Conservation (phyloP, 1,284 basidiomycete species). For the Coniferiporia sulphurascens region DNA sequence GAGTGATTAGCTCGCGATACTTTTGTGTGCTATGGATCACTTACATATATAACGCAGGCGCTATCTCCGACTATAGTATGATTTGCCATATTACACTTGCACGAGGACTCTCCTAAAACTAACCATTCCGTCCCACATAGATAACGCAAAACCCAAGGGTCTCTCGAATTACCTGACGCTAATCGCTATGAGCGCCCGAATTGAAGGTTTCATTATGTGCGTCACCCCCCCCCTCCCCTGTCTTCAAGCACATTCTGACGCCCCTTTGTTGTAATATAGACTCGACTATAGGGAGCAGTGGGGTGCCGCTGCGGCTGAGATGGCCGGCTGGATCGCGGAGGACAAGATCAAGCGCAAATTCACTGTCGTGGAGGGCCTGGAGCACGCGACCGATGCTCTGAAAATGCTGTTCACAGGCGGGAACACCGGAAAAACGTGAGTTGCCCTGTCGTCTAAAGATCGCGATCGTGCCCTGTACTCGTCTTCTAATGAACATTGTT, state of each 20-base stretch:
- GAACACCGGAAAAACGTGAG: constrained; percentile 77
- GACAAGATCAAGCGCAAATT: constrained; percentile 83
- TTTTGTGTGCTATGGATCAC: neutral
- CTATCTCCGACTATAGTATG: constrained; percentile 77
- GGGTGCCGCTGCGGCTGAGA: constrained; percentile 47
- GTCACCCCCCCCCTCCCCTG: constrained; percentile 22
- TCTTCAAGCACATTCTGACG: neutral
- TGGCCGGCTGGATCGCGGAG: constrained; percentile 50
- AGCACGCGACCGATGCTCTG: constrained; percentile 65
- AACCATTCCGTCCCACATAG: constrained; percentile 30
- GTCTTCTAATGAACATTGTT: neutral
- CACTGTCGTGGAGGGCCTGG: constrained; percentile 71
- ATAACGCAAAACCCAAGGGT: constrained; percentile 50
- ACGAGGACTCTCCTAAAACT: neutral
- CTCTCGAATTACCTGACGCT: constrained; percentile 58
- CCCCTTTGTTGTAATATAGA: constrained; percentile 30
- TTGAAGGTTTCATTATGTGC: constrained; percentile 83
- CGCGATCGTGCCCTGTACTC: no score
- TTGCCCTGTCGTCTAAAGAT: constrained; percentile 24
- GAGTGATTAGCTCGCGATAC: constrained; percentile 23
- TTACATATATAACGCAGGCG: constrained; percentile 40
- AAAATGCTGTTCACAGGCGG: constrained; percentile 72
- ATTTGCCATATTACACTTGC: constrained; percentile 9
- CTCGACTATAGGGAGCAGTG: constrained; percentile 62
- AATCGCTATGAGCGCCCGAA: constrained; percentile 70